Evolutionary conservation across 441 rosid genomes (phyloP).

Genomic region (Pelargonium australe): DNA sequence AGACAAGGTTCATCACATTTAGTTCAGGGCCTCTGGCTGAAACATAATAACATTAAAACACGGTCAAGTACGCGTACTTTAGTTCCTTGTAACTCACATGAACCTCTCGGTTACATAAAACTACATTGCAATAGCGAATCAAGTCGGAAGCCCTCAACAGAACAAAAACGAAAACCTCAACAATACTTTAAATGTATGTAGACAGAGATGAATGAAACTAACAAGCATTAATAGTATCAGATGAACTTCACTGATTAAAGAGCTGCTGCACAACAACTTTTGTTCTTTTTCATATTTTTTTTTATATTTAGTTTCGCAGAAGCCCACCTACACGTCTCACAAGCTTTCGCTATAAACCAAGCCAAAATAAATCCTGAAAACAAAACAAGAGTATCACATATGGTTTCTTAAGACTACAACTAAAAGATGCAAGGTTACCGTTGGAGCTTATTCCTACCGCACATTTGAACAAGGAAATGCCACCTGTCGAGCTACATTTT

Average conservation of each 20-base stretch:
- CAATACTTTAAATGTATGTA: too few species aligned
- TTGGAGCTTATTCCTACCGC: not conserved
- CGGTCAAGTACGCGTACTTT: too few species aligned
- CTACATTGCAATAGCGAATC: too few species aligned
- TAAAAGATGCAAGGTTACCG: not conserved
- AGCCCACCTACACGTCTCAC: not conserved
- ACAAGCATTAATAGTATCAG: not conserved
- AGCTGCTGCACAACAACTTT: not conserved
- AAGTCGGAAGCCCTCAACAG: too few species aligned
- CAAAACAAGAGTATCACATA: not conserved
- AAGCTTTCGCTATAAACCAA: not conserved
- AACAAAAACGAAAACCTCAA: too few species aligned
- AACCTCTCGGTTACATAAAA: too few species aligned
- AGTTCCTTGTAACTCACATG: too few species aligned
- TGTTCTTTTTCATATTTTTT: not conserved
- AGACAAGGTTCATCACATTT: too few species aligned
- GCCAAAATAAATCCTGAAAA: constrained; percentile 2
- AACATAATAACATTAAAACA: too few species aligned
- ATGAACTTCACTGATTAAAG: not conserved
- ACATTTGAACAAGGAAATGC: constrained; percentile 8
- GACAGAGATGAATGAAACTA: too few species aligned
- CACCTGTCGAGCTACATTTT: constrained; percentile 3
- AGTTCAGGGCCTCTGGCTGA: too few species aligned
- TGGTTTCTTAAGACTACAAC: not conserved
- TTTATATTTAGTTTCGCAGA: not conserved